Base-by-base conservation (phyloP, 2,329 filamentous ascomycete species). In the Alternaria hordeiaustralica region DNA sequence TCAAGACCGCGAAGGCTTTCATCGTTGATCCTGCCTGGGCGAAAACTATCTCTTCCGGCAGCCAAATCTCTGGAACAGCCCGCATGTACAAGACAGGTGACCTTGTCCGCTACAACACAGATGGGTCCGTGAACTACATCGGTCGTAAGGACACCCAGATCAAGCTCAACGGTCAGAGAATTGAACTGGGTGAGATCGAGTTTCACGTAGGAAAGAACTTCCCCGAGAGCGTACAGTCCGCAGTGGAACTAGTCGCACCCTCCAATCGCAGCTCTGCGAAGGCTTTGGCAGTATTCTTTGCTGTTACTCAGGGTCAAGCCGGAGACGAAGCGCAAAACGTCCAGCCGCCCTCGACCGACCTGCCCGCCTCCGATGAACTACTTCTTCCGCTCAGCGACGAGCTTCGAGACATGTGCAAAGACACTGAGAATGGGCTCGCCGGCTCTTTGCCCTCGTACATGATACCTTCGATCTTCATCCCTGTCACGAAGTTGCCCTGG, bases 401-500 rank as follows among this genome's bases (percentile, higher is more conserved):
- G 11, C 53, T 72, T 12, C 70, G 71, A 18, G 64, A 71, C 8
- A 67, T 76, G 46, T 78, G 74, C 64, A 77, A 78, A 54, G 55
- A 68, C 6, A 65, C 76, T 13, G 75, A 78, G 60, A 77, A 78
- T 57, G 63, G 68, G 3, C 68, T 79, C 11, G 69, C 67, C 10
- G 70, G 73, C 10, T 65, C 71, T 4, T 60, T 80, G 9, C 78
- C 78, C 0, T 64, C 72, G 0, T 79, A 78, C 58, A 79, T 79
- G 77, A 75, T 78, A 20, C 78, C 78, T 2, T 67, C 72, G 0
- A 72, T 76, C 20, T 80, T 75, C 59, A 58, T 79, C 7, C 77
- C 77, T 0, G 67, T 80, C 20, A 67, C 49, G 4, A 75, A 71
- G 41, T 70, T 80, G 67, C 77, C 78, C 5, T 76, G 69, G 71